Evolutionary conservation across 352 stramenopile genomes (phyloP).

Genomic region (Globisporangium nagaii): DNA sequence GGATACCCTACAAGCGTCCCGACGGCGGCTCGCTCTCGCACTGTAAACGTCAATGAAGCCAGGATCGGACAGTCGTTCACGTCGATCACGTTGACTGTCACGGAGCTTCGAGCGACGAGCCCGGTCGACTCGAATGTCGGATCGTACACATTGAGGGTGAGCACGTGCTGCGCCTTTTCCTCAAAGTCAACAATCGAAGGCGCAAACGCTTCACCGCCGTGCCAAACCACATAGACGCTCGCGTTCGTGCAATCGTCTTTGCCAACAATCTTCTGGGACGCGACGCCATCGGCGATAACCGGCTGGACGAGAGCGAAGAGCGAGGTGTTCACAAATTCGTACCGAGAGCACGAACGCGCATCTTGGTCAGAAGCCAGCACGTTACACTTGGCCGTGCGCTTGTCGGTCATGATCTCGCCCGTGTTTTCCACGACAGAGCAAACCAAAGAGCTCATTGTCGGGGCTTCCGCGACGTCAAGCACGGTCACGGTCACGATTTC

Average conservation of each 20-base stretch:
- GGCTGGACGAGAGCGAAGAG: slow-evolving; percentile 1
- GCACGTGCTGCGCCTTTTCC: slow-evolving; percentile 18
- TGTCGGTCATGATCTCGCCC: slow-evolving; percentile 12
- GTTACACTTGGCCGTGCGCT: slow-evolving; percentile 17
- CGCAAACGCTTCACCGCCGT: background rate
- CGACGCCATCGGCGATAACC: background rate
- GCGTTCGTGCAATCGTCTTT: background rate
- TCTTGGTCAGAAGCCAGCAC: slow-evolving; percentile 40
- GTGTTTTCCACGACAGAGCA: slow-evolving; percentile 51
- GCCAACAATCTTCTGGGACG: background rate
- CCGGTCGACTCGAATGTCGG: slow-evolving; percentile 25
- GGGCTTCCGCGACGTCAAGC: slow-evolving; percentile 28
- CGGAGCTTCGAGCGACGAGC: slow-evolving; percentile 14
- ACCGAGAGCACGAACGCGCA: slow-evolving; percentile 35
- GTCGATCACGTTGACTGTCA: slow-evolving; percentile 34
- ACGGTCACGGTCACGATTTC: slow-evolving; percentile 26
- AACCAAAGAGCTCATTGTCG: slow-evolving; percentile 17
- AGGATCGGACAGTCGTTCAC: slow-evolving; percentile 59
- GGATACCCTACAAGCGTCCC: slow-evolving; percentile 42
- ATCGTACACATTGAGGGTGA: slow-evolving; percentile 27
- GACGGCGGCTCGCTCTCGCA: slow-evolving; percentile 26
- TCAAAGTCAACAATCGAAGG: slow-evolving; percentile 30
- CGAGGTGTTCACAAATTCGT: slow-evolving; percentile 22
- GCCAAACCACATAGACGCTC: background rate
- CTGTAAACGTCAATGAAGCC: slow-evolving; percentile 23